Base-by-base conservation (phyloP, 495 filamentous ascomycete genomes). In the Glonium stellatum region DNA sequence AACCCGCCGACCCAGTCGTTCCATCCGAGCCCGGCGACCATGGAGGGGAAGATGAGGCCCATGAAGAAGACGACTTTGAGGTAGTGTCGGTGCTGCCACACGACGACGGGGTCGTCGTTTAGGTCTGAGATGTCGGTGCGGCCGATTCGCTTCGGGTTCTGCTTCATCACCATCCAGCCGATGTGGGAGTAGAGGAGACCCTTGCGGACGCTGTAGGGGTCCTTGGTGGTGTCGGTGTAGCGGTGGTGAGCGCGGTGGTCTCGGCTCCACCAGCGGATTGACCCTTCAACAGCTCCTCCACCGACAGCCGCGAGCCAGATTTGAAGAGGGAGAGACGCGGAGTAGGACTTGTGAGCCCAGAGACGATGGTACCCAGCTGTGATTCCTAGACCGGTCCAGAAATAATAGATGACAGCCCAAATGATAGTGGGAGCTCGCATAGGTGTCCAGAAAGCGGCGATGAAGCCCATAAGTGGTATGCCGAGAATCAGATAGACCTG, bases 181-280 rank as follows among this genome's bases (percentile, higher is more conserved):
- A 98, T 78, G 78, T 98, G 93, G 54, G 90, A 95, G 82, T 98
- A 98, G 67, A 95, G 75, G 25, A 96, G 82, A 62, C 93, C 93
- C 84, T 99, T 99, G 76, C 93, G 89, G 64, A 99, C 95, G 54
- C 89, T 95, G 81, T 97, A 99, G 23, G 95, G 95, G 70, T 99
- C 95, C 79, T 99, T 97, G 55, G 96, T 88, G 69, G 95, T 99
- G 69, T 97, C 95, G 80, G 95, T 98, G 72, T 96, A 97, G 66
- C 95, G 87, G 80, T 99, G 95, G 76, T 99, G 95, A 67, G 95
- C 90, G 60, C 95, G 88, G 80, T 98, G 95, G 72, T 90, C 90
- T 63, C 90, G 85, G 61, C 90, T 86, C 95, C 95, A 99, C 95
- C 95, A 99, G 67, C 95, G 80, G 69, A 96, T 88, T 53, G 90